Base-by-base conservation (phyloP, 108 stramenopile species). In the Nitzschia inconspicua region DNA sequence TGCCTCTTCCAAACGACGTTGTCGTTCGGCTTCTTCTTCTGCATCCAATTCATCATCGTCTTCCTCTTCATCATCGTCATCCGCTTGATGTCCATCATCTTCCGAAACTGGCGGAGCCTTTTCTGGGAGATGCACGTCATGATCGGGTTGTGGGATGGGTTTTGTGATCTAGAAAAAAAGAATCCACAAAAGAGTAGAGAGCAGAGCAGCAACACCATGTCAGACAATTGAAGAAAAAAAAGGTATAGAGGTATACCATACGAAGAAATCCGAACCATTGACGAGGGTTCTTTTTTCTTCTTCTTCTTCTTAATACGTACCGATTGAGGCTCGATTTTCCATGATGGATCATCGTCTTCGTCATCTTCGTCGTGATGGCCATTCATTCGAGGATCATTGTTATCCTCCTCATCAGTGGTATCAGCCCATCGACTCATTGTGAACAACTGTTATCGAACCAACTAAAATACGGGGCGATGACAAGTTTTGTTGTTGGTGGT, bases 341-440 rank as follows among this genome's bases (percentile, higher is more conserved):
- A n/a, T n/a, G n/a, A n/a, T n/a, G n/a, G n/a, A n/a, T n/a, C 34
- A 22, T 37, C 34, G 37, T 54, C 53, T 54, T 54, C 53, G 34
- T 36, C 35, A 3, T 54, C 53, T 4, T n/a, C 51, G 4, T 54
- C 53, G 34, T 54, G 10, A 2, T 36, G 34, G n/a, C n/a, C n/a
- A n/a, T n/a, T n/a, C n/a, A n/a, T n/a, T n/a, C n/a, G n/a, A n/a
- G n/a, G n/a, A n/a, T n/a, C n/a, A 26, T 49, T 39, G 10, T 66
- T 56, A 47, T 57, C 65, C 18, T 66, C 65, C n/a, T 66, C 65
- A 30, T 56, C 55, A 9, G 55, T 57, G 25, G 65, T 36, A 66
- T 66, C 65, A 29, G 55, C 65, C 65, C 65, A 66, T 23, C 65
- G 53, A 54, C 53, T 54, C 53, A 54, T 54, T n/a, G n/a, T n/a